These are phyloP conservation scores for Xerocomus minutiporus DNA, from an alignment of 1,284 basidiomycete genomes.

Conservation along the genomic window DNA sequence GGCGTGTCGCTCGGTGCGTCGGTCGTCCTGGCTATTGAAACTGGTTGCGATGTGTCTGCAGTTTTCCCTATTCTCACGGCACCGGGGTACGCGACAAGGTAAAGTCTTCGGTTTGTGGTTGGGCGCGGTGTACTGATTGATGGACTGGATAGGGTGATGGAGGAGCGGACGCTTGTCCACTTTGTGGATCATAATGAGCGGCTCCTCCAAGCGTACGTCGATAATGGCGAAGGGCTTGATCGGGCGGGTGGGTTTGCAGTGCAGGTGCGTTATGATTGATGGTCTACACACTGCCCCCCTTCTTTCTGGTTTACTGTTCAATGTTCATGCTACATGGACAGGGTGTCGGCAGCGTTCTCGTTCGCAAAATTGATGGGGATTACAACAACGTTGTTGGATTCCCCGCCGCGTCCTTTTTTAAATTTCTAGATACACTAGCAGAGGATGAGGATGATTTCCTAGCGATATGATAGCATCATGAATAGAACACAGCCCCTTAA, in stretches of 20 bases:
- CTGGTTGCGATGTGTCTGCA: conserved; percentile 23
- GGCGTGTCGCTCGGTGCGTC: conserved; percentile 73
- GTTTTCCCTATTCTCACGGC: conserved; percentile 81
- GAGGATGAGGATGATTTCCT: conserved; percentile 76
- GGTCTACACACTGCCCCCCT: not conserved
- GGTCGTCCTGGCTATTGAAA: not conserved
- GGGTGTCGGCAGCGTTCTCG: conserved; percentile 77
- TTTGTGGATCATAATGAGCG: conserved; percentile 69
- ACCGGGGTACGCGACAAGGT: conserved; percentile 86
- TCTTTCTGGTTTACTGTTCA: not conserved
- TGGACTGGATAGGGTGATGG: conserved; percentile 62
- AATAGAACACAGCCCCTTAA: not conserved
- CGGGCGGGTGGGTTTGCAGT: conserved; percentile 94
- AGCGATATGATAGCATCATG: conserved; percentile 30
- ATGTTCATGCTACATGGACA: conserved; percentile 27
- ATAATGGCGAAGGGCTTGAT: conserved; percentile 85
- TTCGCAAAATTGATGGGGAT: conserved; percentile 86
- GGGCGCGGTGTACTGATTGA: not conserved
- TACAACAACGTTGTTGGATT: conserved; percentile 93
- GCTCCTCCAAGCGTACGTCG: conserved; percentile 80
- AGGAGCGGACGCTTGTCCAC: conserved; percentile 76
- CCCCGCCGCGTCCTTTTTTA: conserved; percentile 75
- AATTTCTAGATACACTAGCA: conserved; percentile 57
- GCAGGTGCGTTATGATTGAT: conserved; percentile 53
- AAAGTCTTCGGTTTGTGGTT: not conserved